Evolutionary conservation across 2,329 filamentous ascomycete genomes (phyloP), one percentile per base, ranked within the genome.

Genomic region (Davidsoniella virescens): DNA sequence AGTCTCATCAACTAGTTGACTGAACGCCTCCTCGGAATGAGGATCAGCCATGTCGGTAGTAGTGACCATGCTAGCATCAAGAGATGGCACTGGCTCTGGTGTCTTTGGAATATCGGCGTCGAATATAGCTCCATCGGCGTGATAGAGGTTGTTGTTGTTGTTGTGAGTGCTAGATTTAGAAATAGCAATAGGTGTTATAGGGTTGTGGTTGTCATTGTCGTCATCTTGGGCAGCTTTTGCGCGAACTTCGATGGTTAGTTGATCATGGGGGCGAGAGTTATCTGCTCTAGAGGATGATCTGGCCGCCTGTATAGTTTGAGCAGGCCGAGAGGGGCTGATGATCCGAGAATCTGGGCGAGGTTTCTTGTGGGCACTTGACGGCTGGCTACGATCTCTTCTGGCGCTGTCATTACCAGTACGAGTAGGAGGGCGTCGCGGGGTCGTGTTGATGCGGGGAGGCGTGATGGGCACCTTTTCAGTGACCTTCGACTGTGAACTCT

Each of bases 401-500:
- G 33, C 37, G 12, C 50, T 25, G 14, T n/a, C 43, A 29, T 33
- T 9, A 46, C 47, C 44, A 50, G 47, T 47, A 52, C 52, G 44
- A 5, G 51, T 53, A 16, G 39, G 47, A 26, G 47, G 51, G 40
- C 51, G 45, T 10, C 43, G 43, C 9, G 51, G 51, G n/a, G 51
- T 53, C 18, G 47, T 47, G 25, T 47, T 54, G 55, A 66, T 73
- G 51, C 67, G 65, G 0, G 73, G 72, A 2, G 74, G 72, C 0
- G 73, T 73, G 0, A 64, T 55, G 2, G 69, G 64, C 1, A 61
- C 61, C 64, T 84, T 86, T 4, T 84, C 81, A 2, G 75, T 67
- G 0, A 74, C 73, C 65, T 85, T 87, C 55, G 71, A 79, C 7
- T 80, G 72, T 4, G 80, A 85, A 43, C 76, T 70, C 42, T 81